Conservation (phyloP, 2,329 filamentous ascomycete genomes). For the Westerdykella ornata region DNA sequence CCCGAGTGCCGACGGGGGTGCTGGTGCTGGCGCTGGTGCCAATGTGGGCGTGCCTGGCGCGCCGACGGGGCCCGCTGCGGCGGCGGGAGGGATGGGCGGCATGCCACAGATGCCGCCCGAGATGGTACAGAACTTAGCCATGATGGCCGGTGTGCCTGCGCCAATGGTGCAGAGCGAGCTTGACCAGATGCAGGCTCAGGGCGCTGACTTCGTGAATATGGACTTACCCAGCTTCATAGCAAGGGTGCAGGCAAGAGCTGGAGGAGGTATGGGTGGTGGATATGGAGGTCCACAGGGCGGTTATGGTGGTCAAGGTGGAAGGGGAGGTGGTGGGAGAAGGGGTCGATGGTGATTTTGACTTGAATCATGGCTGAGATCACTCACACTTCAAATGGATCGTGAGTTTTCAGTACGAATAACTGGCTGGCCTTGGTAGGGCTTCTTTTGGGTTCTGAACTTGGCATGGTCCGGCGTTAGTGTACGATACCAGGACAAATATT, state of each 20-base stretch:
- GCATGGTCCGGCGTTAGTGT: slow-evolving; percentile 2
- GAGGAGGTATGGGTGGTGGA: slow-evolving; percentile 20
- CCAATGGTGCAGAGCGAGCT: slow-evolving; percentile 47
- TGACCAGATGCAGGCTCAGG: slow-evolving; percentile 48
- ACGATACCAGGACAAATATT: slow-evolving; percentile 6
- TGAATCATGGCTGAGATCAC: not conserved
- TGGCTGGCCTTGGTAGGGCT: not conserved
- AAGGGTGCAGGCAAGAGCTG: slow-evolving; percentile 15
- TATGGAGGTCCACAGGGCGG: slow-evolving; percentile 23
- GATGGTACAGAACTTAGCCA: slow-evolving; percentile 42
- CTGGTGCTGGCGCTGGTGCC: slow-evolving; percentile 8
- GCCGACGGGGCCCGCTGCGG: slow-evolving; percentile 25
- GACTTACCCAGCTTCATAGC: slow-evolving; percentile 32
- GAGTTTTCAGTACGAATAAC: slow-evolving; percentile 1
- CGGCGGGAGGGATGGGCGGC: slow-evolving; percentile 9
- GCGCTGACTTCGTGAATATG: slow-evolving; percentile 35
- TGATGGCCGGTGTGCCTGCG: slow-evolving; percentile 35
- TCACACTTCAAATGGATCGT: slow-evolving; percentile 1
- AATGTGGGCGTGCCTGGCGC: slow-evolving; percentile 15
- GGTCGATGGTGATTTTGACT: slow-evolving; percentile 20
- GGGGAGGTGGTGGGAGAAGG: slow-evolving; percentile 20
- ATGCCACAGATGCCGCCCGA: slow-evolving; percentile 18
- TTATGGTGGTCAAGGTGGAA: slow-evolving; percentile 15
- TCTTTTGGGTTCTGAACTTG: not conserved
- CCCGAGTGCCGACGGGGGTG: slow-evolving; percentile 6